phyloP scores from a whole-genome alignment of 768 basidiomycete genomes.

The Boletus reticuloceps region DNA sequence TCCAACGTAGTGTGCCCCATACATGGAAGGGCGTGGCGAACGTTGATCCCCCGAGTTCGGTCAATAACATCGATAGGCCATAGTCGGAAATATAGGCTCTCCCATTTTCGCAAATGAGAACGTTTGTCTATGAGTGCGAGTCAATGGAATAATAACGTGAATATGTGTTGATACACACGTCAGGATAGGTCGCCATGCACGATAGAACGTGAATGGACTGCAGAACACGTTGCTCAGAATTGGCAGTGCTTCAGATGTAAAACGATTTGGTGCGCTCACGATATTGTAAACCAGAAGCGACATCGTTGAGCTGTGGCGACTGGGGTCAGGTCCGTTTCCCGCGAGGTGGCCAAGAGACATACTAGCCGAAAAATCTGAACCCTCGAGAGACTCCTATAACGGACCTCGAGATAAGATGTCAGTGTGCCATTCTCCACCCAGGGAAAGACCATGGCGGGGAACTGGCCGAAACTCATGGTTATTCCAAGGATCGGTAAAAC shows the following conservation, averaged over 20 bases:
- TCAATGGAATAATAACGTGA: neutral
- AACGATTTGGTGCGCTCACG: neutral
- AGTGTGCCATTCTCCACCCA: slow-evolving; percentile 24
- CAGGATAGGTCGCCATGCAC: slow-evolving; percentile 20
- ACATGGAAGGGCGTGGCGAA: slow-evolving; percentile 2
- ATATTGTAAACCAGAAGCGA: slow-evolving; percentile 13
- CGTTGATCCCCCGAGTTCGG: slow-evolving; percentile 1
- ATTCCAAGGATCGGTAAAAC: slow-evolving; percentile 23
- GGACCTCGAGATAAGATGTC: slow-evolving; percentile 18
- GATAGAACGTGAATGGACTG: slow-evolving; percentile 17
- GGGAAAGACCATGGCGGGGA: slow-evolving; percentile 26
- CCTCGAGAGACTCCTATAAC: slow-evolving; percentile 1
- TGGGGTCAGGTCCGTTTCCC: neutral
- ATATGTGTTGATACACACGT: neutral
- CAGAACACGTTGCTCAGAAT: neutral
- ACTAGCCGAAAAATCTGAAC: neutral
- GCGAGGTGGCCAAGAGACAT: neutral
- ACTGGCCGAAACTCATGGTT: slow-evolving; percentile 23
- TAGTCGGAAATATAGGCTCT: slow-evolving; percentile 44
- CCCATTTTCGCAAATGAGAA: slow-evolving; percentile 36
- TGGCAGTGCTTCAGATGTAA: too few relatives aligned
- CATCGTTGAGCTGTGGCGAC: slow-evolving; percentile 6
- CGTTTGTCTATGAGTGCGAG: slow-evolving; percentile 35
- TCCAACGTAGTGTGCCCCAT: slow-evolving; percentile 14
- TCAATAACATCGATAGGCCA: slow-evolving; percentile 29